Base-by-base conservation (phyloP, 108 stramenopile genomes). In the Aurantiochytrium sp. region DNA sequence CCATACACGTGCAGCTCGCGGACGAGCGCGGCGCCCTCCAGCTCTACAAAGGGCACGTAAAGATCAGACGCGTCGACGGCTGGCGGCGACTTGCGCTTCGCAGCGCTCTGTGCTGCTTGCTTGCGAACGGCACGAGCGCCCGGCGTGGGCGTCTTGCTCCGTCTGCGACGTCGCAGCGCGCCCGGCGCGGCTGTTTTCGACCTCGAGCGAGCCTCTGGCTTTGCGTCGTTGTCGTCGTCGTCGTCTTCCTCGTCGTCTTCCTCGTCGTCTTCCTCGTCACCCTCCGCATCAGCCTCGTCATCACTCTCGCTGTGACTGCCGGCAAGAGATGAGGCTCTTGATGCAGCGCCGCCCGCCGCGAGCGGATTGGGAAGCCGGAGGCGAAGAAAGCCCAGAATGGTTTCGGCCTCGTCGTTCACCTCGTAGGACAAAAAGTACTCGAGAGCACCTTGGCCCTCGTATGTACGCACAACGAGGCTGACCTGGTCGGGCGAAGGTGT, bases 1-100 rank as follows among this genome's bases (percentile, higher is more conserved):
- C 98, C 98, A 88, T 98, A 98, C 2, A 98, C 98, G 90, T 98
- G 98, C 52, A 98, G 91, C 91, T 97, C 97, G 24, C 91, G 88
- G 19, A 88, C 73, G n/a, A 88, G 30, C 6, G 73, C 73, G 32
- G 73, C 73, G 45, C 73, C 73, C 12, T 41, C 45, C 6, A 81
- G 73, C 73, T 81, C 73, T 37, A 24, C 12, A 81, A 81, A 81
- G 0, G 73, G 73, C 6, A 48, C 45, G 12, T 30, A 48, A 6
- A 48, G 6, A 12, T 65, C 22, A 17, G 32, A 30, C 34, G 59
- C 10, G 10, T 34, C 59, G 15, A 65, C 2, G 32, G 27, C 59
- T 65, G 59, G 24, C 59, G 27, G 10, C 59, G 34, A 32, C 6
- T 6, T 34, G 10, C 15, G 6, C 59, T 15, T n/a, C 34, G 59